Evolutionary conservation across 495 filamentous ascomycete species (phyloP).

Genomic region (Aspergillus sclerotioniger): DNA sequence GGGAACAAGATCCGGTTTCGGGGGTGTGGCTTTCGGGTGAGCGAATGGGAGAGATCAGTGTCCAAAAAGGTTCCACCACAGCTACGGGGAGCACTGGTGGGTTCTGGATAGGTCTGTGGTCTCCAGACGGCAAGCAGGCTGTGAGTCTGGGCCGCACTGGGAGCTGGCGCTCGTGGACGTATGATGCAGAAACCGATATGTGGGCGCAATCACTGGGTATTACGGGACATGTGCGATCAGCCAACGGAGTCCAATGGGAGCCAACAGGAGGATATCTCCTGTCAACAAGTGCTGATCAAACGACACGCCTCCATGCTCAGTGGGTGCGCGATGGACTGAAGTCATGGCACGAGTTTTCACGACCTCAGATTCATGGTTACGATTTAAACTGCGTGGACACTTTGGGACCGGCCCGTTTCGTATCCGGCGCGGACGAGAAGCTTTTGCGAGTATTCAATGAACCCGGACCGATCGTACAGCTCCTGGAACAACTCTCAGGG

Average conservation of each 20-base stretch:
- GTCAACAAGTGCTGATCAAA: constrained; percentile 89
- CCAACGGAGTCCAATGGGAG: constrained; percentile 81
- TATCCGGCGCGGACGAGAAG: constrained; percentile 98
- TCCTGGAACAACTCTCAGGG: constrained; percentile 68
- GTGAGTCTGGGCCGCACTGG: constrained; percentile 86
- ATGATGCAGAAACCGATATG: constrained; percentile 50
- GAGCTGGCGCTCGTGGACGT: constrained; percentile 84
- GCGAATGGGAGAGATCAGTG: constrained; percentile 87
- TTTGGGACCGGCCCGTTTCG: constrained; percentile 66
- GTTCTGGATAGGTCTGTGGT: constrained; percentile 96
- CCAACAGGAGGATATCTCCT: constrained; percentile 79
- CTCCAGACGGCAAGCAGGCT: constrained; percentile 69
- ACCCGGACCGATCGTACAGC: constrained; percentile 74
- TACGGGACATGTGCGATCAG: constrained; percentile 77
- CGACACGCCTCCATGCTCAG: constrained; percentile 84
- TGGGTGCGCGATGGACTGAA: constrained; percentile 58
- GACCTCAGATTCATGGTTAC: constrained; percentile 97
- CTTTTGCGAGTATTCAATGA: constrained; percentile 91
- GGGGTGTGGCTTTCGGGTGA: constrained; percentile 86
- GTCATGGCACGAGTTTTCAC: constrained; percentile 93
- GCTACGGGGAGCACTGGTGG: constrained; percentile 94
- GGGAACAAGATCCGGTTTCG: constrained; percentile 77
- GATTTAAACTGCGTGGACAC: constrained; percentile 92
- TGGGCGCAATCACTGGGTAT: constrained; percentile 79
- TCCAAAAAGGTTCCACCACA: constrained; percentile 90